Conservation (phyloP, 192 early-diverging fungal species). For the Diversispora epigaea region DNA sequence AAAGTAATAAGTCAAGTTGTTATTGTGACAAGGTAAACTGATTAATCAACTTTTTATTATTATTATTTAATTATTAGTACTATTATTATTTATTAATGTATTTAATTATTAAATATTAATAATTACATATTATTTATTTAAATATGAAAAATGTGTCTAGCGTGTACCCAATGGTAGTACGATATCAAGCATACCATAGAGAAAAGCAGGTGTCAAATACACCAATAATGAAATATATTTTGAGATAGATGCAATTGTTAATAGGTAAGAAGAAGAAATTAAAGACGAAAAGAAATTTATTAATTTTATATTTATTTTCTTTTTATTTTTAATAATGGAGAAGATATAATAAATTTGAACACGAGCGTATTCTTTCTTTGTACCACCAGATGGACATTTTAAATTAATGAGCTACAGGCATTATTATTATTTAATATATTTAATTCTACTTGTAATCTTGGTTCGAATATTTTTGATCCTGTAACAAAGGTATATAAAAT, state of each 20-base stretch:
- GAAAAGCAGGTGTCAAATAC: conserved; percentile 83
- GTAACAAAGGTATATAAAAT: conserved; percentile 52
- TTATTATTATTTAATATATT: not conserved
- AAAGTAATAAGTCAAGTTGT: conserved; percentile 85
- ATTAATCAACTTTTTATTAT: not conserved
- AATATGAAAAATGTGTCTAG: conserved; percentile 44
- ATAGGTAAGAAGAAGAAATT: conserved; percentile 47
- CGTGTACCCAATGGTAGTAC: conserved; percentile 57
- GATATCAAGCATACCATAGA: conserved; percentile 82
- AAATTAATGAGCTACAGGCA: conserved; percentile 81
- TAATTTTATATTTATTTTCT: too few species aligned
- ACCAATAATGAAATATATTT: conserved; percentile 92
- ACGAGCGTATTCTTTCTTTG: conserved; percentile 76
- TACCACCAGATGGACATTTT: conserved; percentile 93
- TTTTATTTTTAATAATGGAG: conserved; percentile 50
- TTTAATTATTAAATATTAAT: not conserved
- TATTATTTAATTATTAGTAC: too few species aligned
- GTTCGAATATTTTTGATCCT: conserved; percentile 70
- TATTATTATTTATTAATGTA: not conserved
- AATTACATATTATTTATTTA: not conserved
- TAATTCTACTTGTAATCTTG: conserved; percentile 64
- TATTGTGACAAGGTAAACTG: conserved; percentile 36
- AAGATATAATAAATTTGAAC: conserved; percentile 74
- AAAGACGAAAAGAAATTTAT: too few species aligned
- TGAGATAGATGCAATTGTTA: conserved; percentile 83